phyloP scores from a whole-genome alignment of 345 rosid species.

The Corymbia maculata region DNA sequence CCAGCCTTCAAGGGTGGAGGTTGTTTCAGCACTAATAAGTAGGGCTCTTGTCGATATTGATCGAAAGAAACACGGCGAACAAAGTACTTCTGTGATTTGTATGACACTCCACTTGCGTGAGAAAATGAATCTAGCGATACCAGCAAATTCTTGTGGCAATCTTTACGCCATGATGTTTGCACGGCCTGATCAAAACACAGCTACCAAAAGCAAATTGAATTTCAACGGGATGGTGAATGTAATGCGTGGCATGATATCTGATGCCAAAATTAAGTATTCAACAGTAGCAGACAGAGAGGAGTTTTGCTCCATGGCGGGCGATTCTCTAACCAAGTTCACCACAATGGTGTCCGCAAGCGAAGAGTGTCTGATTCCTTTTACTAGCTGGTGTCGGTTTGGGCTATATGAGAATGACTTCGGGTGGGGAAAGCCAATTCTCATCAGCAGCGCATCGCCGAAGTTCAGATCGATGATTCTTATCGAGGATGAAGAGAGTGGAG shows the following conservation, averaged over 20 bases:
- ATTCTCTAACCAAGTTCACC: not conserved
- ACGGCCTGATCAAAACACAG: too few relatives aligned
- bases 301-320: not conserved
- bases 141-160: not conserved
- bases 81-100: not conserved
- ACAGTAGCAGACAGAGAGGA: not conserved
- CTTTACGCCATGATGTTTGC: not conserved
- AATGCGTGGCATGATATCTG: not conserved
- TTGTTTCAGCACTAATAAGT: not conserved
- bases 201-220: too few relatives aligned
- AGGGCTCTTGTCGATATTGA: not conserved
- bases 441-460: slow-evolving; percentile 13
- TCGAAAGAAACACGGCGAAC: not conserved
- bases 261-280: not conserved
- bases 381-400: slow-evolving; percentile 15
- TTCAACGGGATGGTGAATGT: not conserved
- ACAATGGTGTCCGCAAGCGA: too few relatives aligned
- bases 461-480: slow-evolving; percentile 16
- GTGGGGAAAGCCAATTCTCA: slow-evolving; percentile 41
- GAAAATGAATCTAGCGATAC: not conserved
- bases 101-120: not conserved
- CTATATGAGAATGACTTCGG: slow-evolving; percentile 38
- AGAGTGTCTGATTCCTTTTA: too few relatives aligned
- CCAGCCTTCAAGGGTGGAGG: not conserved
- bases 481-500: slow-evolving; percentile 22